Base-by-base conservation (phyloP, 2,329 filamentous ascomycete genomes). In the Fusarium begoniae region DNA sequence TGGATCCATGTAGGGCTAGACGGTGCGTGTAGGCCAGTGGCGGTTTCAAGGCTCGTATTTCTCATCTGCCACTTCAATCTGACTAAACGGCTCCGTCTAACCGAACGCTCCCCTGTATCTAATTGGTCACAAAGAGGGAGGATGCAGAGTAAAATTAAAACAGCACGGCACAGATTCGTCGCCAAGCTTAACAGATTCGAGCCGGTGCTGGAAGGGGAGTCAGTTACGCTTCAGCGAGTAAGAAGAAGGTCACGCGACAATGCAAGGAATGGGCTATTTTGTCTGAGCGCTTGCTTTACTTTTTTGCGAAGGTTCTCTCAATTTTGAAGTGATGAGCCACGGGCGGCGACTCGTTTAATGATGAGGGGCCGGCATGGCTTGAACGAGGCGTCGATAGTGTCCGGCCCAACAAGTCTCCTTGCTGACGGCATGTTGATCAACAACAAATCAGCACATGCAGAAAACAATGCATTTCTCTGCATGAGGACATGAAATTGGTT, bases 31-130 rank as follows among this genome's bases (percentile, higher is more conserved):
- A 24, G 51, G 45, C 17, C 45, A 69, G 65, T 70, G 67, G 66
- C 66, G 51, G 67, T 65, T 70, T 70, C 66, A 66, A 65, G 40
- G 50, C 67, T 70, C 67, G 67, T 70, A 70, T 70, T 68, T 45
- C 45, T 41, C 41, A 54, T 48, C 30, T 48, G 43, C 40, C 55
- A 59, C 32, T 45, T 32, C 32, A 45, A 44, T 59, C 53, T 63
- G 28, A 43, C 26, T 14, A 68, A 50, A 50, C 63, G 41, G 41
- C 50, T 58, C 66, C 67, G 66, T 54, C 51, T 70, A 70, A 70
- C 67, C 66, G 67, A 65, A 22, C 18, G 14, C 30, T 47, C 7
- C 8, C 20, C 24, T 18, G 10, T 8, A 8, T 28, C 4, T 40
- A 8, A 70, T 70, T 70, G 66, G 67, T 2, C 20, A 13, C 3